A percentile compares a stretch with the other conserved stretches of the same genome.
phyloP scores from a whole-genome alignment of 345 rosid species.

The Boechera stricta region DNA sequence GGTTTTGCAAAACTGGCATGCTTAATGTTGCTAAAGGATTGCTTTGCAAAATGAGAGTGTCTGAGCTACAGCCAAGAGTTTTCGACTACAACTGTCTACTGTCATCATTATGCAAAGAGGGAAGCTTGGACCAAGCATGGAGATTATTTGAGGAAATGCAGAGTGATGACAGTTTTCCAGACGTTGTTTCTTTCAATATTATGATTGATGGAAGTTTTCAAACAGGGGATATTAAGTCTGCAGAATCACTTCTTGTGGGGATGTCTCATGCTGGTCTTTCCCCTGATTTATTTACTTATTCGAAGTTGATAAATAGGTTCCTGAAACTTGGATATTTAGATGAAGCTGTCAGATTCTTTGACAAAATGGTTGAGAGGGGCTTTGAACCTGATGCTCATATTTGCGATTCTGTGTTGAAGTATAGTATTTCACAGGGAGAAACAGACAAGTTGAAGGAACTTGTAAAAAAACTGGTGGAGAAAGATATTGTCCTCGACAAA shows the following conservation, averaged over 20 bases:
- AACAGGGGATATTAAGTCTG: slow-evolving; percentile 58
- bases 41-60: slow-evolving; percentile 54
- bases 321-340: slow-evolving; percentile 59
- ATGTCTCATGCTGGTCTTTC: slow-evolving; percentile 60
- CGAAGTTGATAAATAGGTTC: slow-evolving; percentile 61
- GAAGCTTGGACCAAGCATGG: slow-evolving; percentile 68
- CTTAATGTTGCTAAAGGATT: slow-evolving; percentile 69
- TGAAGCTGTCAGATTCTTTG: slow-evolving; percentile 57
- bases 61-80: slow-evolving; percentile 47
- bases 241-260: slow-evolving; percentile 53
- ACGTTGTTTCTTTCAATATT: slow-evolving; percentile 56
- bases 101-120: slow-evolving; percentile 66
- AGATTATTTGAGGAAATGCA: slow-evolving; percentile 61
- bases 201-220: slow-evolving; percentile 67
- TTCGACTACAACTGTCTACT: slow-evolving; percentile 58
- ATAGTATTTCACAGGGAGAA: slow-evolving; percentile 53
- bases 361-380: slow-evolving; percentile 66
- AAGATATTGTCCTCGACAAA: slow-evolving; percentile 55
- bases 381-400: slow-evolving; percentile 51
- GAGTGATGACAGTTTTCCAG: slow-evolving; percentile 45
- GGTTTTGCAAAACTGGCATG: slow-evolving; percentile 59
- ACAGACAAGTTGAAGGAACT: slow-evolving; percentile 55
- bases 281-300: slow-evolving; percentile 62
- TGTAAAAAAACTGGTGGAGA: slow-evolving; percentile 58
- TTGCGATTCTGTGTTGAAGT: slow-evolving; percentile 67